A percentile compares a stretch with the other conserved stretches of the same genome.
Evolutionary conservation across 495 filamentous ascomycete species (phyloP).

Genomic region (Amniculicola lignicola): DNA sequence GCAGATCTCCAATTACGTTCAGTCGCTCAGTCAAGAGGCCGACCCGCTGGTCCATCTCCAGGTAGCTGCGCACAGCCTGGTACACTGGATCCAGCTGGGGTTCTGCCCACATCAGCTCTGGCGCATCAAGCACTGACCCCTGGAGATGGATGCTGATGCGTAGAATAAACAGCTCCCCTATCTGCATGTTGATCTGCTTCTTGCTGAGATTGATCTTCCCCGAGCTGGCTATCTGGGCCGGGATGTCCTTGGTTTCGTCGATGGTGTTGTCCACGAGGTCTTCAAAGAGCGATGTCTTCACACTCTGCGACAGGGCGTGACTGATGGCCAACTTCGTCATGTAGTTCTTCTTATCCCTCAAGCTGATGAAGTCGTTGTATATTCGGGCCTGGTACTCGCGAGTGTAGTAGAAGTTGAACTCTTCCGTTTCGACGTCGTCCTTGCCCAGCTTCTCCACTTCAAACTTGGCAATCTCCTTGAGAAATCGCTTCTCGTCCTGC

Average conservation of each 20-base stretch:
- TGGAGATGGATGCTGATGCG: constrained; percentile 97
- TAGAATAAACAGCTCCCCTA: constrained; percentile 94
- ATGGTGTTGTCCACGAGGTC: constrained; percentile 93
- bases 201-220: constrained; percentile 83
- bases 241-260: constrained; percentile 81
- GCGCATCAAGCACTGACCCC: constrained; percentile 93
- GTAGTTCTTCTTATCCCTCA: constrained; percentile 89
- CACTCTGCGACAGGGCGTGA: constrained; percentile 89
- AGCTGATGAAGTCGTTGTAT: constrained; percentile 97
- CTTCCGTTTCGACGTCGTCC: constrained; percentile 90
- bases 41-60: constrained; percentile 98
- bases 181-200: constrained; percentile 94
- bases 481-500: constrained; percentile 76
- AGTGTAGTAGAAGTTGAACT: constrained; percentile 99
- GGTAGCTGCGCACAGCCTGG: constrained; percentile 86
- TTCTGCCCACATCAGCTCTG: constrained; percentile 97
- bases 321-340: constrained; percentile 98
- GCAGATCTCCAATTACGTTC: constrained; percentile 88
- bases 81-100: constrained; percentile 95
- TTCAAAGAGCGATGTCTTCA: constrained; percentile 97
- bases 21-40: constrained; percentile 81
- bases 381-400: constrained; percentile 95
- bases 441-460: constrained; percentile 81
- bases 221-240: constrained; percentile 82
- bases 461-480: constrained; percentile 95